Base-by-base conservation (phyloP, 768 basidiomycete genomes). In the Mycena capillaripes region DNA sequence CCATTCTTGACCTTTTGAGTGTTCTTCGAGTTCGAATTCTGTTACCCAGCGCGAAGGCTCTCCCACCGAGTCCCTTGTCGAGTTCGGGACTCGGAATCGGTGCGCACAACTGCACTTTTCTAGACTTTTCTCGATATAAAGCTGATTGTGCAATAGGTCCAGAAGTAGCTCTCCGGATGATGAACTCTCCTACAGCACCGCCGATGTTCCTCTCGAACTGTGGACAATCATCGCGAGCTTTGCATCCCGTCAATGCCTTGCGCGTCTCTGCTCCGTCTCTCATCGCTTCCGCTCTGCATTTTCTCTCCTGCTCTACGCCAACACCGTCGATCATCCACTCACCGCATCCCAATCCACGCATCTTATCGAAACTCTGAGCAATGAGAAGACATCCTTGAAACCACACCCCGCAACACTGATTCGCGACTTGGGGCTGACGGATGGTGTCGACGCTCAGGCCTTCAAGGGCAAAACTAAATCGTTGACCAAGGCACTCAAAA, bases 241-340 rank as follows among this genome's bases (percentile, higher is more conserved):
- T 23, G 29, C 53, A 12, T 40, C 69, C 19, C 50, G 73, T 4
- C 32, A 66, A 56, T 62, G 65, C 21, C 19, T 74, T 16, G 52
- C 60, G 5, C 29, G 25, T n/a, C 59, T 74, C n/a, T 74, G 69
- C 40, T 23, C 32, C 44, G 69, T 74, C 10, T 70, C 69, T 16
- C 73, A 23, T 14, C 46, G 44, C 46, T 69, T 67, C 21, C 46
- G 29, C 59, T 19, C 53, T 2, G 3, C 32, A 1, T 58, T 74
- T 23, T 44, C 57, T 3, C 11, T 40, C 5, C 36, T 55, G 5
- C 65, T 74, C 1, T 74, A 74, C 44, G 10, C 36, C 34, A 59
- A 60, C 27, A 46, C 60, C 52, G 16, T 67, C 21, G 27, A n/a
- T n/a, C n/a, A n/a, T n/a, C n/a, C n/a, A 1, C 30, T 70, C 5